A percentile compares a stretch with the other conserved stretches of the same genome.
These are phyloP conservation scores for Cadophora sp. DNA, from an alignment of 2,329 filamentous ascomycete species.

Conservation along the genomic window DNA sequence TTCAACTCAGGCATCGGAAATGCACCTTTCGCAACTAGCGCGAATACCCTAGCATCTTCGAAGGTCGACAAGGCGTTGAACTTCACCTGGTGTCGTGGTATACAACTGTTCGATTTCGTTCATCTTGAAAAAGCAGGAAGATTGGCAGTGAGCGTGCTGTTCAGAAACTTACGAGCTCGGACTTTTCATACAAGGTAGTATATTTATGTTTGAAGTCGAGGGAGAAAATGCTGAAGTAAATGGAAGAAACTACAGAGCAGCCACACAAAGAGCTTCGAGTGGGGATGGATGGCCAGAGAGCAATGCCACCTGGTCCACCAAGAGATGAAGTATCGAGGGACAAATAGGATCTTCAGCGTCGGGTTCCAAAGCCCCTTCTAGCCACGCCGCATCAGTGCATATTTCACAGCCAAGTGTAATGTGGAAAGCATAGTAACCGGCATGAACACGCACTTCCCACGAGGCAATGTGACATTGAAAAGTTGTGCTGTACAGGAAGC, in stretches of 20 bases:
- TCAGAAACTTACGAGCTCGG: background rate
- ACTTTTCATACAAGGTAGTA: background rate
- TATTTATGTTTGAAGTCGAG: background rate
- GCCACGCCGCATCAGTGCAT: background rate
- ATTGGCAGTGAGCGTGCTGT: background rate
- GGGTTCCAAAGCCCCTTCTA: background rate
- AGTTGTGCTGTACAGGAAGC: constrained; percentile 2
- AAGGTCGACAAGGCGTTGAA: background rate
- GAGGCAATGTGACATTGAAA: constrained; percentile 10
- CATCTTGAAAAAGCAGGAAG: background rate
- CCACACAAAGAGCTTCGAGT: too few relatives aligned
- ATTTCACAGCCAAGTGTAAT: background rate
- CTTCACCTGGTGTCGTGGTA: background rate
- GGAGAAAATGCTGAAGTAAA: too few relatives aligned
- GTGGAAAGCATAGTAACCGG: constrained; percentile 2
- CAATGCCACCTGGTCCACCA: too few relatives aligned
- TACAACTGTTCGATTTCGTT: background rate
- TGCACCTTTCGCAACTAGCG: background rate
- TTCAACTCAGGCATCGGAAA: background rate
- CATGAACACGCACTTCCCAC: background rate
- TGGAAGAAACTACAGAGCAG: too few relatives aligned
- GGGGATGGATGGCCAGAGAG: too few relatives aligned
- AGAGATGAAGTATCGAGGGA: too few relatives aligned
- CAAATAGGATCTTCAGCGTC: background rate
- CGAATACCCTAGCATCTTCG: background rate